Base-by-base conservation (phyloP, 148 eudicot genomes). In the Cornus controversa region DNA sequence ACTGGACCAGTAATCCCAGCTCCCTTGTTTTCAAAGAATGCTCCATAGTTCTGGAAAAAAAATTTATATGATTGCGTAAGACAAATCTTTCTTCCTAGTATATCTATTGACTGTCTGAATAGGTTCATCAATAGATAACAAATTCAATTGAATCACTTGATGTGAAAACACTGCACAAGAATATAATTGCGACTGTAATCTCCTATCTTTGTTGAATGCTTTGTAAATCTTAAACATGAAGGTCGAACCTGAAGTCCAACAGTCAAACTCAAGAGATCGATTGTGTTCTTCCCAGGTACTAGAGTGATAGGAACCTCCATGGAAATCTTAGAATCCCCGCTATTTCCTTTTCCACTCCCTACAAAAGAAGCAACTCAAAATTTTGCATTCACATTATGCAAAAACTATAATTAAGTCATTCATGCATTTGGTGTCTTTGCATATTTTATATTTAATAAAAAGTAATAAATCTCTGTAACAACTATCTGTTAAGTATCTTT, bases 1-100 rank as follows among this genome's bases (percentile, higher is more conserved):
- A 93, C 95, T 27, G 98, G 96, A 71, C 97, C 94, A 71, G 91
- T 86, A 70, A 96, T 74, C 72, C 99, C 99, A 45, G 99, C 98
- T 75, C 92, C 92, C 31, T 5, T 1, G 66, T 10, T 14, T 60
- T 96, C 98, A 77, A 84, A 96, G 80, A 86, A 88, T 66, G 97
- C 90, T 78, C 99, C 99, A 76, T 92, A 96, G 85, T 92, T 93
- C 99, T 96, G 73, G 74, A 71, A 0, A 81, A 40, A 74, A n/a
- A 37, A 40, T 10, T 10, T 15, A 57, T 18, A 69, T 40, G 45
- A 24, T 54, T 54, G 29, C 28, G 63, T 68, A 64, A 67, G 71
- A 72, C 47, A 47, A 47, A 23, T 64, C 5, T 65, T n/a, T 45
- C 22, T 47, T 70, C 58, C 64, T 60, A 60, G 70, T 15, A 22